Conservation (phyloP, 305 asterid species). For the Vinca major region DNA sequence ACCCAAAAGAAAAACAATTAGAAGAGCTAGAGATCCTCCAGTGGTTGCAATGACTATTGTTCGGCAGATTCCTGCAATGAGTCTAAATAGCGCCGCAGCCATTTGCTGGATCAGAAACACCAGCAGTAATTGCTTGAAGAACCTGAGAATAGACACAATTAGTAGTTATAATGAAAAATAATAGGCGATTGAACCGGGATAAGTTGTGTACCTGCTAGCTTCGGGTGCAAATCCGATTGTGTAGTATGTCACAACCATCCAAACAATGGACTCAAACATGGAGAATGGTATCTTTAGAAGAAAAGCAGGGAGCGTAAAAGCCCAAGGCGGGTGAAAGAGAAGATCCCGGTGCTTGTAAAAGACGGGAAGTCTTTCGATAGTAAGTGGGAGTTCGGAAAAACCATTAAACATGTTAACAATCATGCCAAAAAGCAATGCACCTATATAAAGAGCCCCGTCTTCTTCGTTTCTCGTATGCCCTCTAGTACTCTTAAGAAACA, state of each 20-base stretch:
- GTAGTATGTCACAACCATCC: slow-evolving; percentile 62
- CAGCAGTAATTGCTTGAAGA: slow-evolving; percentile 72
- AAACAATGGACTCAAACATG: slow-evolving; percentile 48
- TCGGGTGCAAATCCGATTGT: slow-evolving; percentile 79
- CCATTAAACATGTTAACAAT: slow-evolving; percentile 64
- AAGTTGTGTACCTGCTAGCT: slow-evolving; percentile 44
- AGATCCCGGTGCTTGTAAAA: slow-evolving; percentile 77
- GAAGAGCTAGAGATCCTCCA: slow-evolving; percentile 69
- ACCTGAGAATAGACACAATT: slow-evolving; percentile 31
- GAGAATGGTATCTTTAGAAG: slow-evolving; percentile 65
- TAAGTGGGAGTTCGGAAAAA: slow-evolving; percentile 50
- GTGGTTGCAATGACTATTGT: slow-evolving; percentile 82
- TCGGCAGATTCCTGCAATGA: slow-evolving; percentile 73
- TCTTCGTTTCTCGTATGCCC: slow-evolving; percentile 44
- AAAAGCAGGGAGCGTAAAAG: slow-evolving; percentile 58
- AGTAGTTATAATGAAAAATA: not conserved
- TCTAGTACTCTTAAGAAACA: slow-evolving; percentile 48
- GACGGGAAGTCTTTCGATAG: slow-evolving; percentile 69
- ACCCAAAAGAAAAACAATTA: slow-evolving; percentile 65
- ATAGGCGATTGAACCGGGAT: not conserved
- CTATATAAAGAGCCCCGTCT: slow-evolving; percentile 50
- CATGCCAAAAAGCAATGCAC: slow-evolving; percentile 55
- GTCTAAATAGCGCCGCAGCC: slow-evolving; percentile 83
- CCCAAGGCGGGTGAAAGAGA: slow-evolving; percentile 77
- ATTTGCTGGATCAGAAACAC: slow-evolving; percentile 68